phyloP scores from a whole-genome alignment of 2,329 filamentous ascomycete genomes.

The Beauveria australis region DNA sequence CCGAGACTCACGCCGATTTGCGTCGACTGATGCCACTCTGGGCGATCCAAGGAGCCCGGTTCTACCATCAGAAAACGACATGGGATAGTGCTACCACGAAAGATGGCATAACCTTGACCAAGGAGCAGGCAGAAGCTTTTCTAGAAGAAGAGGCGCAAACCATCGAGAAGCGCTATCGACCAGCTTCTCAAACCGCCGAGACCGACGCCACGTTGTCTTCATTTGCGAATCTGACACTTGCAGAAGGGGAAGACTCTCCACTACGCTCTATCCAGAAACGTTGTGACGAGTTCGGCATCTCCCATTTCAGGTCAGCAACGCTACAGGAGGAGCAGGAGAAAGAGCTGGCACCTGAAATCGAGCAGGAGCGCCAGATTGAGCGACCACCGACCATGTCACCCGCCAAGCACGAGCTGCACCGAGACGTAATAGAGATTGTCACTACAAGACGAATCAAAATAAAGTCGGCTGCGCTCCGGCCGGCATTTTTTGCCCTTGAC shows the following conservation, averaged over 20 bases:
- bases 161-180: neutral
- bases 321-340: slow-evolving; percentile 57
- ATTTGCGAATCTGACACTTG: neutral
- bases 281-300: neutral
- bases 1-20: slow-evolving; percentile 45
- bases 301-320: neutral
- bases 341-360: slow-evolving; percentile 56
- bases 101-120: neutral
- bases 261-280: neutral
- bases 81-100: slow-evolving; percentile 19
- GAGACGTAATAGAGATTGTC: neutral
- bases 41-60: slow-evolving; percentile 49
- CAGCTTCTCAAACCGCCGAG: neutral
- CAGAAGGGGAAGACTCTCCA: neutral
- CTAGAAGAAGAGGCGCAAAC: slow-evolving; percentile 4
- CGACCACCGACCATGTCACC: slow-evolving; percentile 33
- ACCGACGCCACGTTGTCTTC: neutral
- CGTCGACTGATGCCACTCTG: slow-evolving; percentile 47
- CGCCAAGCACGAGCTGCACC: slow-evolving; percentile 33
- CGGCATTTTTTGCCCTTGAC: neutral
- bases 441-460: neutral
- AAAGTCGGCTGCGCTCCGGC: neutral
- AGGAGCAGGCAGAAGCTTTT: neutral
- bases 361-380: slow-evolving; percentile 50
- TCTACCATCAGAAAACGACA: slow-evolving; percentile 31